phyloP scores from a whole-genome alignment of 495 filamentous ascomycete species.

The Aspergillus haitiensis region DNA sequence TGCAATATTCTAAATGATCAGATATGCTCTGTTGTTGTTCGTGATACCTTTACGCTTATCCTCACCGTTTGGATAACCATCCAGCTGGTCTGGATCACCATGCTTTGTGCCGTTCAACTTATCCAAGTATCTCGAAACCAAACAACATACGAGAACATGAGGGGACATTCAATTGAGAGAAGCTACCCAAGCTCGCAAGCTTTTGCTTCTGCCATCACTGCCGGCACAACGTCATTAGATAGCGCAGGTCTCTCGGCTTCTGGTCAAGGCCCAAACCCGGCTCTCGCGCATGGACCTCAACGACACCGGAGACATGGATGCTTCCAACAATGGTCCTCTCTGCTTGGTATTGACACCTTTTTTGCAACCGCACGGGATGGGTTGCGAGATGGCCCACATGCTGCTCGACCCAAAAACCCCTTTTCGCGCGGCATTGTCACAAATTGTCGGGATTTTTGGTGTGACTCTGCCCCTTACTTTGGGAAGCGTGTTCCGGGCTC shows the following conservation, averaged over 20 bases:
- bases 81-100: slow-evolving; percentile 90
- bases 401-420: slow-evolving; percentile 64
- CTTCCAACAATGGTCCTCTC: slow-evolving; percentile 73
- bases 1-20: slow-evolving; percentile 76
- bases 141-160: slow-evolving; percentile 96
- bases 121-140: slow-evolving; percentile 86
- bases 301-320: slow-evolving; percentile 57
- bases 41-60: slow-evolving; percentile 81
- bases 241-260: slow-evolving; percentile 66
- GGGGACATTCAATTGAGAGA: slow-evolving; percentile 57
- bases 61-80: slow-evolving; percentile 74
- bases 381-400: slow-evolving; percentile 52
- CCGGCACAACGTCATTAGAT: slow-evolving; percentile 64
- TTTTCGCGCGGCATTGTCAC: slow-evolving; percentile 77
- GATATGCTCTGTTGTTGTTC: slow-evolving; percentile 70
- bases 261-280: slow-evolving; percentile 52
- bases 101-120: slow-evolving; percentile 91
- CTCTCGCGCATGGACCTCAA: slow-evolving; percentile 37
- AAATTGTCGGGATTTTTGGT: slow-evolving; percentile 97
- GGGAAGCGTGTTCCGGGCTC: slow-evolving; percentile 69
- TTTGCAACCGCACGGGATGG: slow-evolving; percentile 76
- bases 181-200: slow-evolving; percentile 59
- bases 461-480: slow-evolving; percentile 81
- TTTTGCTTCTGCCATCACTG: slow-evolving; percentile 74
- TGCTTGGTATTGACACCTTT: slow-evolving; percentile 90